Percentiles rank a stretch among this genome's conserved stretches.
Conservation (phyloP, 176 grass and related monocot species). For the Juncus inflexus region DNA sequence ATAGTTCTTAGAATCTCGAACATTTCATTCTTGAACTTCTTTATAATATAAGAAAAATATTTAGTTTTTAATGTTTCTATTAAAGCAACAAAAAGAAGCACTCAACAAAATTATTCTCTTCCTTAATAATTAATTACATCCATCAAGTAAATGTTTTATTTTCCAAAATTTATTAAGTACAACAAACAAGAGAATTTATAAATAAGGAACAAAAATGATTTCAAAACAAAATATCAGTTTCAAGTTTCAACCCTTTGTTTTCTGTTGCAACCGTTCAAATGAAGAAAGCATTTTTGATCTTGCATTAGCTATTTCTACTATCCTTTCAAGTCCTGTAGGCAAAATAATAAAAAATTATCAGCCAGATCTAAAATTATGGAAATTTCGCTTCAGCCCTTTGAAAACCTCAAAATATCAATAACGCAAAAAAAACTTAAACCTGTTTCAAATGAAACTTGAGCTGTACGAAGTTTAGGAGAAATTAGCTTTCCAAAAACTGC, state of each 20-base stretch:
- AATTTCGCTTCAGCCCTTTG: neutral
- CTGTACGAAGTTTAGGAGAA: slow-evolving; percentile 63
- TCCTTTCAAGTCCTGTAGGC: slow-evolving; percentile 21
- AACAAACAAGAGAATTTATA: too few relatives aligned
- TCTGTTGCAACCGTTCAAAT: slow-evolving; percentile 16
- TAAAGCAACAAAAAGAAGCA: too few relatives aligned
- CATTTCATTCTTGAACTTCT: too few relatives aligned
- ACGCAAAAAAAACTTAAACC: slow-evolving; percentile 30
- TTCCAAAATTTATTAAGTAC: too few relatives aligned
- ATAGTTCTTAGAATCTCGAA: too few relatives aligned
- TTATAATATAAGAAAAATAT: too few relatives aligned
- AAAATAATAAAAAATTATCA: slow-evolving; percentile 9
- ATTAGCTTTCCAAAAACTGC: slow-evolving; percentile 69
- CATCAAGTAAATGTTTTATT: too few relatives aligned
- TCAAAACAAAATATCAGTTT: too few relatives aligned
- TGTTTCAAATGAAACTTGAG: slow-evolving; percentile 90
- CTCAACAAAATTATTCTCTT: too few relatives aligned
- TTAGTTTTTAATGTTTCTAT: too few relatives aligned
- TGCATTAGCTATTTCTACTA: slow-evolving; percentile 27
- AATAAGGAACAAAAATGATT: too few relatives aligned
- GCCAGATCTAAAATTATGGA: neutral
- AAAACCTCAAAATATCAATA: neutral
- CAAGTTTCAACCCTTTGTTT: slow-evolving; percentile 3
- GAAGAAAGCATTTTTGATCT: slow-evolving; percentile 12
- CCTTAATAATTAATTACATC: too few relatives aligned